Evolutionary conservation across 23 red algal species (phyloP).

Genomic region (Gracilariopsis chorda): DNA sequence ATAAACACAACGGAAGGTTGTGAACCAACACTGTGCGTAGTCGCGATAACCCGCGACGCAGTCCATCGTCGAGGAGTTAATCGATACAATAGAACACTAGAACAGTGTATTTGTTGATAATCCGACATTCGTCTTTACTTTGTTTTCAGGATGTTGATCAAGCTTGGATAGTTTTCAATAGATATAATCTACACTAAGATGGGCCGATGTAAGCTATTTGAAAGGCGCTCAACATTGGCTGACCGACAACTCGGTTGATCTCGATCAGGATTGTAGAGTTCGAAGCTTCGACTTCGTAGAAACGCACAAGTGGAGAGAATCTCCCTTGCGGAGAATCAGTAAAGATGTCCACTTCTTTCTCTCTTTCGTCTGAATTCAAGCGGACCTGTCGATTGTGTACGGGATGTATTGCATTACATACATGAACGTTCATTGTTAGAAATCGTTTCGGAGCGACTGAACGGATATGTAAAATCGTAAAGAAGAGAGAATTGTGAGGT

Average conservation of each 20-base stretch:
- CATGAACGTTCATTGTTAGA: not conserved
- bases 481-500: not conserved
- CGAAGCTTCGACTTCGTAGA: constrained; percentile 12
- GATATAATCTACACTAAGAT: not conserved
- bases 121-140: too few relatives aligned
- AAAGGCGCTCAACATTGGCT: constrained; percentile 61
- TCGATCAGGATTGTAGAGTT: not conserved
- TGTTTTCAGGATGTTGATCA: not conserved
- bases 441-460: too few relatives aligned
- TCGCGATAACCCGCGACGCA: too few relatives aligned
- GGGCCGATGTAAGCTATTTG: constrained; percentile 36
- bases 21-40: too few relatives aligned
- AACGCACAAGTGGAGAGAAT: constrained; percentile 22
- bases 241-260: not conserved
- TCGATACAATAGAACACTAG: too few relatives aligned
- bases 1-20: too few relatives aligned
- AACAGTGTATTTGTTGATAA: too few relatives aligned
- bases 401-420: not conserved
- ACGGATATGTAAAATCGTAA: too few relatives aligned
- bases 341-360: constrained; percentile 8
- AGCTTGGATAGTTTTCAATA: not conserved
- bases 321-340: constrained; percentile 32
- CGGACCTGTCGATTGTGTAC: too few relatives aligned
- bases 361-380: not conserved
- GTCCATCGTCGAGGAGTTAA: too few relatives aligned